Evolutionary conservation across 495 filamentous ascomycete species (phyloP).

Genomic region (Penicillium diatomitis): DNA sequence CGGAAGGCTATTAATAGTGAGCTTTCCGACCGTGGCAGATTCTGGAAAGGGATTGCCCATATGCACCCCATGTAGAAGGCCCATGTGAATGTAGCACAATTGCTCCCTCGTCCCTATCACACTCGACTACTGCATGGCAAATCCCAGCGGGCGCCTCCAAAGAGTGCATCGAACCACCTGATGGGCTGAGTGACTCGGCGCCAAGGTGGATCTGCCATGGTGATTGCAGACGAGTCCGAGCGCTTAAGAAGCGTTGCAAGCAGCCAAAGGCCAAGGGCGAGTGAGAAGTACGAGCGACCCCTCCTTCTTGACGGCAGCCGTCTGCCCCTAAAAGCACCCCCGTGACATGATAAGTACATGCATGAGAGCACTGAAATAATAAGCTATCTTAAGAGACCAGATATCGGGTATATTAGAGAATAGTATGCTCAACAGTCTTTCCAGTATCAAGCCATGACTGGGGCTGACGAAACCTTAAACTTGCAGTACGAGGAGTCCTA

Average conservation of each 20-base stretch:
- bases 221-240: constrained; percentile 4
- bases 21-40: background rate
- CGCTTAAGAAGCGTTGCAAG: background rate
- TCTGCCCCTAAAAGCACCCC: too few species aligned
- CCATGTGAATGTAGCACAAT: constrained; percentile 1
- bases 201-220: background rate
- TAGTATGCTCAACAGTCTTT: too few species aligned
- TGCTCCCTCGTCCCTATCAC: constrained; percentile 11
- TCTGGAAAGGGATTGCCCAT: too few species aligned
- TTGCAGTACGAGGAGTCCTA: too few species aligned
- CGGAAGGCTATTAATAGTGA: constrained; percentile 11
- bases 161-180: constrained; percentile 1
- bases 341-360: too few species aligned
- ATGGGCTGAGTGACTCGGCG: constrained; percentile 4
- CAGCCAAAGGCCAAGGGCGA: background rate
- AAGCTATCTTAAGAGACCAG: too few species aligned
- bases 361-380: too few species aligned
- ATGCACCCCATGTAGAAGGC: background rate
- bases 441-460: too few species aligned
- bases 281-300: background rate
- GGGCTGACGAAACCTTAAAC: too few species aligned
- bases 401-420: too few species aligned
- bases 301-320: background rate
- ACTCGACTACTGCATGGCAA: constrained; percentile 13
- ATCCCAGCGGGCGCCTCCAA: constrained; percentile 18